Conservation (phyloP, 164 flowering plant genomes). For the Magnolia sinica region DNA sequence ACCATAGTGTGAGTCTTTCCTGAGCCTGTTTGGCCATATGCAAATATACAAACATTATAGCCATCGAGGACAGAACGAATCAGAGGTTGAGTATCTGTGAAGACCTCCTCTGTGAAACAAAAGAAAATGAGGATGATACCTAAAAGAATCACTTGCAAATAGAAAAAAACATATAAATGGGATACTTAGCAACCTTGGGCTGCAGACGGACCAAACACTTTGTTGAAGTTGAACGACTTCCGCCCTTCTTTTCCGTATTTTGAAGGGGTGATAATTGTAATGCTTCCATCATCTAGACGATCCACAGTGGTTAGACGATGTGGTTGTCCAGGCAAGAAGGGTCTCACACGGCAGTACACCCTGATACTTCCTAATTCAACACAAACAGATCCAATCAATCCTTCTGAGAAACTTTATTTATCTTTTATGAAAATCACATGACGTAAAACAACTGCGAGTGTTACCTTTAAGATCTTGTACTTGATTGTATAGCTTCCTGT, state of each 20-base stretch:
- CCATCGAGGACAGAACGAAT: constrained; percentile 98
- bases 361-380: constrained; percentile 73
- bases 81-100: constrained; percentile 84
- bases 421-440: neutral
- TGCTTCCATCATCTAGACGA: constrained; percentile 73
- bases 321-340: constrained; percentile 68
- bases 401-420: neutral
- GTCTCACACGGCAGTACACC: constrained; percentile 96
- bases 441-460: neutral
- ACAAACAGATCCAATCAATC: neutral
- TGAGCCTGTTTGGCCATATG: constrained; percentile 99
- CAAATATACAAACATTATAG: constrained; percentile 96
- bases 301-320: constrained; percentile 56
- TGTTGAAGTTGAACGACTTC: constrained; percentile 78
- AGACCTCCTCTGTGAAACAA: constrained; percentile 73
- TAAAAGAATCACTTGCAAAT: neutral
- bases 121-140: neutral
- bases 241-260: constrained; percentile 73
- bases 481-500: constrained; percentile 90
- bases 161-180: neutral
- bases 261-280: constrained; percentile 58
- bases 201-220: constrained; percentile 88
- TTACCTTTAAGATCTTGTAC: constrained; percentile 98
- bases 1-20: constrained; percentile 98
- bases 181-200: constrained; percentile 60